phyloP scores from a whole-genome alignment of 768 basidiomycete species.

The Mycena leptocephala region DNA sequence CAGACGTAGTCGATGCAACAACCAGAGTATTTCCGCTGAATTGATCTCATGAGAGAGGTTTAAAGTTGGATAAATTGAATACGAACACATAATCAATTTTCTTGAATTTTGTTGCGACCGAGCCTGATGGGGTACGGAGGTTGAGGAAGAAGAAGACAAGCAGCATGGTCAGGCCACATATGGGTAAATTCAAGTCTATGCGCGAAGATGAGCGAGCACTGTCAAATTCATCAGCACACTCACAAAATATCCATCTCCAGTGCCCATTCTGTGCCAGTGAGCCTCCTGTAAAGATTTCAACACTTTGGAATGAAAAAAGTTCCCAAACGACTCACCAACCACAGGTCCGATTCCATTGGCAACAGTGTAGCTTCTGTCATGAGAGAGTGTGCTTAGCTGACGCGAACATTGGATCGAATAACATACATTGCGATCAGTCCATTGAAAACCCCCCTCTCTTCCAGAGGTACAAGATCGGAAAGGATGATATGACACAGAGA shows the following conservation, averaged over 20 bases:
- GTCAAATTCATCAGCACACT: background rate
- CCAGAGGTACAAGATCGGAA: slow-evolving; percentile 61
- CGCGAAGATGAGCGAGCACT: background rate
- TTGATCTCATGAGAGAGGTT: background rate
- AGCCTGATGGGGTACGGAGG: slow-evolving; percentile 45
- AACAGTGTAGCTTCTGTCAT: slow-evolving; percentile 41
- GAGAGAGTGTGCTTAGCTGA: background rate
- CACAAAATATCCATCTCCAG: slow-evolving; percentile 65
- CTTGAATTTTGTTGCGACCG: slow-evolving; percentile 44
- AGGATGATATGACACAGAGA: slow-evolving; percentile 58
- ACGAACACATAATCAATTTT: slow-evolving; percentile 55
- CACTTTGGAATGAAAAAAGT: slow-evolving; percentile 10
- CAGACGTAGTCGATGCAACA: slow-evolving; percentile 45
- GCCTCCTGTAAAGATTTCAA: slow-evolving; percentile 43
- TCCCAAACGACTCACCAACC: background rate
- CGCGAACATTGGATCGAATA: too few relatives aligned
- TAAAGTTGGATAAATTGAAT: background rate
- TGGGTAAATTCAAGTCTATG: slow-evolving; percentile 52
- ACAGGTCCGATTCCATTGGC: slow-evolving; percentile 42
- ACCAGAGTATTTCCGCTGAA: slow-evolving; percentile 53
- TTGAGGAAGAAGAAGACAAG: slow-evolving; percentile 44
- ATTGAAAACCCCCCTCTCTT: slow-evolving; percentile 59
- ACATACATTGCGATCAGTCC: slow-evolving; percentile 51
- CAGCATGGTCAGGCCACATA: slow-evolving; percentile 40
- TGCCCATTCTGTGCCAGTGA: slow-evolving; percentile 48